Evolutionary conservation across 1,284 basidiomycete genomes (phyloP).

Genomic region (Flammula alnicola): DNA sequence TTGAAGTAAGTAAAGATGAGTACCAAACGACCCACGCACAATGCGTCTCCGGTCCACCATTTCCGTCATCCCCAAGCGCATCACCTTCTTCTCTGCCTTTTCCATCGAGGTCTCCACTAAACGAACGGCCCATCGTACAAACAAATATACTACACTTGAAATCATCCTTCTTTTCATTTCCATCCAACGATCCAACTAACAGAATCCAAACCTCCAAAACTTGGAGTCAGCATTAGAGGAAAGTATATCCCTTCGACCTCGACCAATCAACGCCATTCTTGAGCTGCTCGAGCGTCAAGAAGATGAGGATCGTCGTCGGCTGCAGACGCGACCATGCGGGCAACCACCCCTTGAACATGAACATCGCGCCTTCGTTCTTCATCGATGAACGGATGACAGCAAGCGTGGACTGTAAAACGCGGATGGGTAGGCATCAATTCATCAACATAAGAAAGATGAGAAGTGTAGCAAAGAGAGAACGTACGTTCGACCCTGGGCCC

Average conservation of each 20-base stretch:
- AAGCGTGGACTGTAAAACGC: slow-evolving; percentile 59
- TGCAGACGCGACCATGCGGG: slow-evolving; percentile 86
- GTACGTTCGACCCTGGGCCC: slow-evolving; percentile 73
- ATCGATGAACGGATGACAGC: slow-evolving; percentile 75
- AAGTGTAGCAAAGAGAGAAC: slow-evolving; percentile 33
- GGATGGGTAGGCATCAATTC: background rate
- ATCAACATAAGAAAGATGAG: background rate
- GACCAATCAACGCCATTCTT: slow-evolving; percentile 67
- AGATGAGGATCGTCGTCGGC: slow-evolving; percentile 85
- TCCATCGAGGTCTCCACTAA: too few relatives aligned
- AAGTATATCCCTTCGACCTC: slow-evolving; percentile 38
- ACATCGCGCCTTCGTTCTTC: slow-evolving; percentile 81
- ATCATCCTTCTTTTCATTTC: too few relatives aligned
- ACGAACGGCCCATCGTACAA: too few relatives aligned
- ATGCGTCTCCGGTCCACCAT: too few relatives aligned
- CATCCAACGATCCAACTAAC: too few relatives aligned
- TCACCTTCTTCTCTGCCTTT: too few relatives aligned
- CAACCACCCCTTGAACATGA: slow-evolving; percentile 93
- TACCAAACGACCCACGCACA: too few relatives aligned
- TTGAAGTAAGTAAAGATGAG: too few relatives aligned
- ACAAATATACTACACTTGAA: too few relatives aligned
- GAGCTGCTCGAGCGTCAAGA: slow-evolving; percentile 81
- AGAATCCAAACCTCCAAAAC: too few relatives aligned
- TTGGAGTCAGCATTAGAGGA: too few relatives aligned
- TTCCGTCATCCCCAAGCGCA: too few relatives aligned